Evolutionary conservation across 2,329 filamentous ascomycete species (phyloP).

Genomic region (Venturia nashicola): DNA sequence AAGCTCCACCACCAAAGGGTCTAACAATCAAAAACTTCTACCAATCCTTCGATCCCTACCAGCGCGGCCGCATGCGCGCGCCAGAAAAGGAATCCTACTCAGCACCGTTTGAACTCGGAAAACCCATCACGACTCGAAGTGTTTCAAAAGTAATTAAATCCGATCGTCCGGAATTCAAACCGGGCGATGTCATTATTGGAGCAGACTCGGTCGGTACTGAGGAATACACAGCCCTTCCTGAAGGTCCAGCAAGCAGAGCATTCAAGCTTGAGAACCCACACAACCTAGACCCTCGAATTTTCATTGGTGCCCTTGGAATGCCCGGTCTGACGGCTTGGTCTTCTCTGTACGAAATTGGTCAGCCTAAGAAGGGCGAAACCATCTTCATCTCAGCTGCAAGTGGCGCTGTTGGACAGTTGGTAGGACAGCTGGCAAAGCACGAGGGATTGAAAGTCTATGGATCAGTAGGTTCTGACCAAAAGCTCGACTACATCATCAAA

Average conservation of each 20-base stretch:
- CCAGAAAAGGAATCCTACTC: slow-evolving; percentile 54
- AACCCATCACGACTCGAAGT: slow-evolving; percentile 51
- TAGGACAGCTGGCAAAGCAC: slow-evolving; percentile 73
- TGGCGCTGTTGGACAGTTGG: slow-evolving; percentile 71
- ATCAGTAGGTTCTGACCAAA: slow-evolving; percentile 67
- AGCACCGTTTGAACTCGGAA: slow-evolving; percentile 46
- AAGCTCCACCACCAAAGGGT: slow-evolving; percentile 49
- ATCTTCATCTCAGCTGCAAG: slow-evolving; percentile 73
- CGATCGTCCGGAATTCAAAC: slow-evolving; percentile 47
- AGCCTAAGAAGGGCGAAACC: slow-evolving; percentile 65
- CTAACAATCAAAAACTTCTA: slow-evolving; percentile 59
- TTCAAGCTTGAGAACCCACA: slow-evolving; percentile 56
- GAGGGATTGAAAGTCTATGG: slow-evolving; percentile 71
- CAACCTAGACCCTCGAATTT: slow-evolving; percentile 52
- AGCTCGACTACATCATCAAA: slow-evolving; percentile 61
- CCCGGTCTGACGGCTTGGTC: slow-evolving; percentile 65
- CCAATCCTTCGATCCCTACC: slow-evolving; percentile 73
- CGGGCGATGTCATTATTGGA: slow-evolving; percentile 54
- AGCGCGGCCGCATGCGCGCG: slow-evolving; percentile 66
- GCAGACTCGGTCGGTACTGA: slow-evolving; percentile 41
- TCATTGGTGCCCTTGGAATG: slow-evolving; percentile 68
- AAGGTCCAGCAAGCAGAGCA: slow-evolving; percentile 31
- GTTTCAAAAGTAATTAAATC: slow-evolving; percentile 62
- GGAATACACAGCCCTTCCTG: slow-evolving; percentile 53
- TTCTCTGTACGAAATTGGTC: slow-evolving; percentile 61